Evolutionary conservation across 2,329 filamentous ascomycete species (phyloP).

Genomic region (Paraconiothyrium brasiliense): DNA sequence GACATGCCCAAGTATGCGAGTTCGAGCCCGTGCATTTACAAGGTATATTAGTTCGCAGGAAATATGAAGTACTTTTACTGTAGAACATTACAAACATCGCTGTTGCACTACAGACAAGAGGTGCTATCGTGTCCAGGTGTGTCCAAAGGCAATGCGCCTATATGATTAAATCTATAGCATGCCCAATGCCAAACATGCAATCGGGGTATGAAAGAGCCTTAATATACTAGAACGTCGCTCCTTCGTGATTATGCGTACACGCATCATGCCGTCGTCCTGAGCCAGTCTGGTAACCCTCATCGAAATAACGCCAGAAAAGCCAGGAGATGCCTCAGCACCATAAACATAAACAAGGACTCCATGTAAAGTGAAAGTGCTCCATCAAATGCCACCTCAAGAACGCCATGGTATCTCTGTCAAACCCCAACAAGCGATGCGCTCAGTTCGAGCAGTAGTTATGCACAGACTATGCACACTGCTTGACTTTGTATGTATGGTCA

Average conservation of each 20-base stretch:
- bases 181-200: neutral
- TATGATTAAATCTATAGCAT: neutral
- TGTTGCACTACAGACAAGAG: too few species aligned
- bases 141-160: neutral
- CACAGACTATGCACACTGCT: constrained; percentile 11
- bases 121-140: too few species aligned
- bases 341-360: neutral
- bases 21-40: too few species aligned
- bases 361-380: neutral
- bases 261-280: neutral
- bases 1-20: too few species aligned
- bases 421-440: neutral
- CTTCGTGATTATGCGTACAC: neutral
- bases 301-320: neutral
- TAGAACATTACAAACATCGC: too few species aligned
- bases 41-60: too few species aligned
- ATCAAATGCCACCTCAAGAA: constrained; percentile 9
- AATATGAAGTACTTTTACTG: too few species aligned
- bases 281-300: neutral
- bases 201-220: neutral
- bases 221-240: neutral
- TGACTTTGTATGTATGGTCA: constrained; percentile 44
- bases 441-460: neutral
- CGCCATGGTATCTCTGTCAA: constrained; percentile 11
- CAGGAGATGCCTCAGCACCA: neutral